Evolutionary conservation across 1,284 basidiomycete genomes (phyloP), one percentile per base, ranked within the genome.

Genomic region (Ceratobasidium sp.): DNA sequence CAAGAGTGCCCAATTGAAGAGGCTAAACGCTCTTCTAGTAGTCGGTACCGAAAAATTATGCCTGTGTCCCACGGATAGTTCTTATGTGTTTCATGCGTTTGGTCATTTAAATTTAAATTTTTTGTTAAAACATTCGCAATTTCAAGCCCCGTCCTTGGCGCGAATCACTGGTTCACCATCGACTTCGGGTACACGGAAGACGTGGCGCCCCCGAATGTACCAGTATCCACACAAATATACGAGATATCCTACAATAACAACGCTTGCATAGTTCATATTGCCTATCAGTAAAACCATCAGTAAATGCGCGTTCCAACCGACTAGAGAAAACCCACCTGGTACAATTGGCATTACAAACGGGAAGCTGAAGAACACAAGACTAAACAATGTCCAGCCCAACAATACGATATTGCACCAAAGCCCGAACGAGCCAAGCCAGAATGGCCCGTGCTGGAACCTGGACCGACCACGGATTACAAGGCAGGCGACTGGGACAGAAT

Each of bases 181-280:
- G 13, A 30, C 33, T 25, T 54, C 62, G 19, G 62, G 62, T 9
- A 66, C 62, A n/a, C 62, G 50, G 29, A 66, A 66, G 23, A 54
- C 25, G 8, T 66, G 27, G 7, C 41, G 52, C 14, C 50, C 62
- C 9, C 62, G 62, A 2, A 66, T 16, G 27, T 39, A 66, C 62
- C 62, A 66, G 27, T 66, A 66, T 39, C 21, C 62, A 16, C 62
- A 54, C 52, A 56, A 54, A 42, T 66, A 66, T 13, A 66, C 5
- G 9, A 54, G 16, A 46, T 66, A 66, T 9, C 50, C 59, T 11
- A 50, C 52, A 30, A 56, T 66, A 4, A 33, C 62, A 7, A 66
- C 23, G 27, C 50, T 54, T 5, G 27, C 62, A 46, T 66, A 46
- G 25, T 54, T 66, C 62, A 54, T 54, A 14, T 53, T 64, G 3